A percentile compares a stretch with the other conserved stretches of the same genome.
These are phyloP conservation scores for Psilocybe cyanescens DNA, from an alignment of 768 basidiomycete genomes.

Conservation along the genomic window DNA sequence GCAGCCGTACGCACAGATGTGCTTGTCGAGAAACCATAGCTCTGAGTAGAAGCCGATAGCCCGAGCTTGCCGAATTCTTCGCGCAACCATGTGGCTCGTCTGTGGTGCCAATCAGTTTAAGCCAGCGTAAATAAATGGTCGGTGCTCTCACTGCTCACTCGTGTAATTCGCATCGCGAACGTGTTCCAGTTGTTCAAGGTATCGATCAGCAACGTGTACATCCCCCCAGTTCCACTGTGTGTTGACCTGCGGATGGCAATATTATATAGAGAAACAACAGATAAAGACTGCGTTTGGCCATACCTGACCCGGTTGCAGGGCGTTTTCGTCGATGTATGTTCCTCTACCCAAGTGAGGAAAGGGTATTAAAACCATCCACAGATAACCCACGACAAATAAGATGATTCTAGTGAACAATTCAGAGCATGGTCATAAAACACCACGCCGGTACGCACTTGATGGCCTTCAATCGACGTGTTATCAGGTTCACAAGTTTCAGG, in stretches of 20 bases:
- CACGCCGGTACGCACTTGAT: slow-evolving; percentile 36
- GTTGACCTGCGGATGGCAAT: slow-evolving; percentile 62
- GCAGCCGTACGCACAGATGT: slow-evolving; percentile 49
- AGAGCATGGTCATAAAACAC: background rate
- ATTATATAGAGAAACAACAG: background rate
- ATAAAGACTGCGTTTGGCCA: background rate
- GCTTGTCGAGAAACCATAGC: slow-evolving; percentile 60
- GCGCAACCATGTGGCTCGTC: slow-evolving; percentile 66
- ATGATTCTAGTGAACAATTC: slow-evolving; percentile 42
- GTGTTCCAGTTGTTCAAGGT: slow-evolving; percentile 69
- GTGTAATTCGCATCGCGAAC: slow-evolving; percentile 67
- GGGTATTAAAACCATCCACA: slow-evolving; percentile 88
- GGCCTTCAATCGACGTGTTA: slow-evolving; percentile 37
- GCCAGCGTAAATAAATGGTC: background rate
- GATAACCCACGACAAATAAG: slow-evolving; percentile 67
- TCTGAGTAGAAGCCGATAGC: slow-evolving; percentile 68
- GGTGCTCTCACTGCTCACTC: slow-evolving; percentile 65
- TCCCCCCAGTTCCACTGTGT: slow-evolving; percentile 93
- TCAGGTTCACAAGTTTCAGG: slow-evolving; percentile 35
- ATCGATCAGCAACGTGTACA: slow-evolving; percentile 85
- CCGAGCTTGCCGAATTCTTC: slow-evolving; percentile 78
- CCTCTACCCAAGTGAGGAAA: slow-evolving; percentile 60
- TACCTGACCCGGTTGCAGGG: slow-evolving; percentile 91
- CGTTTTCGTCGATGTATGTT: slow-evolving; percentile 95
- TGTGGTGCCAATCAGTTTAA: slow-evolving; percentile 30